Evolutionary conservation across 2,329 filamentous ascomycete species (phyloP), one percentile per base, ranked within the genome.

Genomic region (Aspergillus niger): DNA sequence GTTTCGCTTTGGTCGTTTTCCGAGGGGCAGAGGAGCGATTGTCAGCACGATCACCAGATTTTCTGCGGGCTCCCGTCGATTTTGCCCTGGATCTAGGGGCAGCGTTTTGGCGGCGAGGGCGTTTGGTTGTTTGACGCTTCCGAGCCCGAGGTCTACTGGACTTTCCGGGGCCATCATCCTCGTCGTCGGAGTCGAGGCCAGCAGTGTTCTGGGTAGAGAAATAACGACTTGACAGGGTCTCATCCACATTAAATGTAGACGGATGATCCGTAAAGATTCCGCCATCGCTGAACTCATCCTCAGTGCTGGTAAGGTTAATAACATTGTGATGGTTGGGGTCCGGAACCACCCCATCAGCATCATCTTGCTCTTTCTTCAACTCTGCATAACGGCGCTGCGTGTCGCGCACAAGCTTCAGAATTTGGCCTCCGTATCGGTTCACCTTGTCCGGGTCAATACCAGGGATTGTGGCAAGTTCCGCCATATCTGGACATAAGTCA

Each of bases 301-400:
- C 59, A 59, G 77, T 79, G 51, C 74, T 77, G 55, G 79, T 71
- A 22, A 55, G 53, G 56, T 76, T 77, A 62, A 80, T 75, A 54
- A 78, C 78, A 62, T 79, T 81, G 58, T 77, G 76, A 54, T 81
- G 79, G 44, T 81, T 79, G 8, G 74, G 77, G 63, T 79, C 77
- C 24, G 74, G 75, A 22, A 79, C 72, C 70, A 76, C 67, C 41
- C 82, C 82, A 63, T 86, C 84, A 2, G 80, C 81, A 30, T 79
- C 69, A 4, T 76, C 72, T 13, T 74, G 74, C 20, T 82, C 79
- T 70, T 77, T 65, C 67, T 75, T 77, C 64, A 82, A 70, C 58
- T 79, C 77, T 17, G 77, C 70, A 58, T 81, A 81, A 24, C 75
- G 72, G 24, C 73, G 69, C 53, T 74, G 73, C 24, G 79, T 75